Percentiles rank a stretch among this genome's conserved stretches.
phyloP scores from a whole-genome alignment of 768 basidiomycete species.

The Mycena epipterygia region DNA sequence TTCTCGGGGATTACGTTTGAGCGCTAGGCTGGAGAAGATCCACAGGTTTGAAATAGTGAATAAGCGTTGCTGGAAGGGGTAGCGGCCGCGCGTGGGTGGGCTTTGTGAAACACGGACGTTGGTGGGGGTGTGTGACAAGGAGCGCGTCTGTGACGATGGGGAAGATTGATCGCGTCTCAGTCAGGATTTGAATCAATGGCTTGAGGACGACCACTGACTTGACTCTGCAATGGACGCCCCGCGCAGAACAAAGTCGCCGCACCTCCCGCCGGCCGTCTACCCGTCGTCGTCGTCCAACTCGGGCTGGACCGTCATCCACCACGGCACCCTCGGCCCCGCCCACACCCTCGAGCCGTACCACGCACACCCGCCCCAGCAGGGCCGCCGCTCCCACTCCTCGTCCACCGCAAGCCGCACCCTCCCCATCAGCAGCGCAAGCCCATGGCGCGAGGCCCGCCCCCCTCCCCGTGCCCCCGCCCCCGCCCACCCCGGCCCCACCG shows the following conservation, averaged over 20 bases:
- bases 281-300: slow-evolving; percentile 21
- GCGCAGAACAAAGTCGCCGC: neutral
- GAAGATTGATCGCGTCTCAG: too few relatives aligned
- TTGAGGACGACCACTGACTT: neutral
- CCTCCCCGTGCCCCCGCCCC: neutral
- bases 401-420: neutral
- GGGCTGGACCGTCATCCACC: slow-evolving; percentile 36
- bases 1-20: too few relatives aligned
- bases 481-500: slow-evolving; percentile 27
- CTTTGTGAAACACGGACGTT: too few relatives aligned
- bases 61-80: too few relatives aligned
- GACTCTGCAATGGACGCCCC: neutral
- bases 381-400: slow-evolving; percentile 11
- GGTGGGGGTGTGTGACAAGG: too few relatives aligned
- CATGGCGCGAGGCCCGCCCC: neutral
- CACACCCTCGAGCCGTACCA: slow-evolving; percentile 5
- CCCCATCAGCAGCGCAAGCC: slow-evolving; percentile 21
- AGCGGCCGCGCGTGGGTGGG: too few relatives aligned
- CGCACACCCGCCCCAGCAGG: neutral
- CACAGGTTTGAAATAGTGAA: too few relatives aligned
- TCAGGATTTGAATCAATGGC: too few relatives aligned
- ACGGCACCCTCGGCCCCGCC: slow-evolving; percentile 33
- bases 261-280: neutral
- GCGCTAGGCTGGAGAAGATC: too few relatives aligned
- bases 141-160: too few relatives aligned